Evolutionary conservation across 2,329 filamentous ascomycete species (phyloP), one percentile per base, ranked within the genome.

Genomic region (Aureobasidium uvarum): DNA sequence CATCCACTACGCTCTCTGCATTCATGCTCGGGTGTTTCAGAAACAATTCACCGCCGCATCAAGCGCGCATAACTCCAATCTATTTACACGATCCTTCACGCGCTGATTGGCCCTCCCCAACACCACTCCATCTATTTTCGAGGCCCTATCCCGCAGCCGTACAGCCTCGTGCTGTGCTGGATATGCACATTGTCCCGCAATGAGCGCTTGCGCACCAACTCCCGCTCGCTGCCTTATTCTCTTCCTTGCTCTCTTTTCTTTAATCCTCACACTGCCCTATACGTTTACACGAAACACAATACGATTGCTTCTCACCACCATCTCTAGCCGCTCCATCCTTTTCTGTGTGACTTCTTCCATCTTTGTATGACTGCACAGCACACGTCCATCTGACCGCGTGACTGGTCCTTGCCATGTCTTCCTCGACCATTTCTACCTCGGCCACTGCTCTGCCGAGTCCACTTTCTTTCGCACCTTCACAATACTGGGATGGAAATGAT

Each of bases 401-500:
- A 54, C 46, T 62, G 59, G 59, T 62, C 46, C 31, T 41, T 7
- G 46, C 36, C 23, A 62, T 62, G 59, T 33, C 59, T 33, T 51
- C 59, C 18, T 62, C 59, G 11, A 45, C 36, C 10, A 1, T 18
- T 6, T 48, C 62, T 8, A 55, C 62, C 51, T 46, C 62, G 11
- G 39, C 48, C 60, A 55, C 59, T 52, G 28, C 59, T n/a, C 8
- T 62, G 7, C 59, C 59, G 1, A 62, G 46, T 38, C 63, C 63
- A 11, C 43, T 65, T 23, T 51, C 31, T 23, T 65, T 58, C 31
- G 45, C 52, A 14, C 63, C 63, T 33, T 65, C 63, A 13, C 63
- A 65, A 51, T 65, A 58, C 67, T 69, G 69, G 69, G 28, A 66
- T 31, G 60, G 73, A 58, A 56, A 69, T 36, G n/a, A 71, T 70